Base-by-base conservation (phyloP, 768 basidiomycete genomes). In the Mycena olivaceomarginata region DNA sequence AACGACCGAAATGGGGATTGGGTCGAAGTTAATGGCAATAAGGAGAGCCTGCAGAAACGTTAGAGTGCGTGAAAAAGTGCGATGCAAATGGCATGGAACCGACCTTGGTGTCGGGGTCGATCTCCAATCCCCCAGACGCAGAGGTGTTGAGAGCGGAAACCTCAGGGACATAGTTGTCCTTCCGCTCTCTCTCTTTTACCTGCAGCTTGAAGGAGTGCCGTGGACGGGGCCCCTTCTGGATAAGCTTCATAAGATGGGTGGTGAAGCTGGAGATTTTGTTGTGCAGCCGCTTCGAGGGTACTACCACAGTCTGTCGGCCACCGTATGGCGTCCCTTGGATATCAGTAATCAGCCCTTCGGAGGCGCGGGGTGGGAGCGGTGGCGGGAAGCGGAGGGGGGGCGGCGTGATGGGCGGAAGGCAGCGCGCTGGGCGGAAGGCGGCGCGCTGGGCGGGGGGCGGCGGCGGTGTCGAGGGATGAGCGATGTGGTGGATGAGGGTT, bases 201-300 rank as follows among this genome's bases (percentile, higher is more conserved):
- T 99, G 98, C 82, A 99, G 95, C 89, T 99, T 98, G 97, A 99
- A 99, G 72, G 98, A 99, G 87, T 99, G 82, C 98, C 98, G 80
- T 97, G 97, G 79, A 99, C 98, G 83, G 98, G 98, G 4, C 98
- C 98, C 76, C n/a, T 94, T 94, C 88, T 98, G 97, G 83, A 99
- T 99, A 84, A 98, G 97, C 93, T 97, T 99, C 98, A 99, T 99
- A 87, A 99, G 91, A 86, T 99, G 98, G 83, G 98, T 99, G 76
- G 98, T 99, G 93, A 99, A 99, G 63, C 98, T 98, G 13, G 98
- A 94, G 84, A 99, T 95, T 93, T 99, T 99, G 96, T 99, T 99
- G 85, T 98, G 94, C 83, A 99, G 94, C 82, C 98, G 97, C 90
- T 99, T 99, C 72, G 98, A 99, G 75, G 98, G 98, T 81, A 99